Conservation (phyloP, 1,284 basidiomycete genomes). For the Malassezia psittaci region DNA sequence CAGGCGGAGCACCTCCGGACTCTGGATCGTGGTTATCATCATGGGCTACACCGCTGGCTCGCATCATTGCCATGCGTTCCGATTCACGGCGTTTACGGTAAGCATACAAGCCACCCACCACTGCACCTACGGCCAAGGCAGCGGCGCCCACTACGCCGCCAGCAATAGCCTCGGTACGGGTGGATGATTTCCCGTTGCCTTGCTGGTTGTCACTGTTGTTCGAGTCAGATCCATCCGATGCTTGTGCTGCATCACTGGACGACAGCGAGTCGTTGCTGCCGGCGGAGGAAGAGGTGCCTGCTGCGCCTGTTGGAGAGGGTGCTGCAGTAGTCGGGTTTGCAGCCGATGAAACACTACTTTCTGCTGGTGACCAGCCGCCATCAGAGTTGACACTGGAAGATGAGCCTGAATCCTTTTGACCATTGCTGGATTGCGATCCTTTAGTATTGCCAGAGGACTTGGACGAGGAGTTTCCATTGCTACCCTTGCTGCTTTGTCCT, state of each 20-base stretch:
- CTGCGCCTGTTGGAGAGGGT: not conserved
- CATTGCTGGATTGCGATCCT: not conserved
- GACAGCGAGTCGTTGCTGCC: not conserved
- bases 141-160: slow-evolving; percentile 39
- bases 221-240: not conserved
- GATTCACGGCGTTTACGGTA: slow-evolving; percentile 35
- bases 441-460: not conserved
- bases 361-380: slow-evolving; percentile 1
- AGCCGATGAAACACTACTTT: not conserved
- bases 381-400: not conserved
- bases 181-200: not conserved
- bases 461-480: not conserved
- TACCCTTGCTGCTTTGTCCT: not conserved
- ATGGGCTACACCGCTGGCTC: slow-evolving; percentile 11
- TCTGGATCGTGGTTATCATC: slow-evolving; percentile 14
- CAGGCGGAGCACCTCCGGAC: not conserved
- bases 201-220: not conserved
- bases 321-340: not conserved
- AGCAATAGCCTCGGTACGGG: slow-evolving; percentile 26
- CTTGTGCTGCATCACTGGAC: not conserved
- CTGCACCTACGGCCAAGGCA: slow-evolving; percentile 29
- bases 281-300: not conserved
- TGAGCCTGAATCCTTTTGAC: not conserved
- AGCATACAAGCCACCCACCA: slow-evolving; percentile 38
- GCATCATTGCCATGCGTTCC: slow-evolving; percentile 14